These are phyloP conservation scores for Trichaptum fuscoviolaceum DNA, from an alignment of 768 basidiomycete species.

Conservation along the genomic window DNA sequence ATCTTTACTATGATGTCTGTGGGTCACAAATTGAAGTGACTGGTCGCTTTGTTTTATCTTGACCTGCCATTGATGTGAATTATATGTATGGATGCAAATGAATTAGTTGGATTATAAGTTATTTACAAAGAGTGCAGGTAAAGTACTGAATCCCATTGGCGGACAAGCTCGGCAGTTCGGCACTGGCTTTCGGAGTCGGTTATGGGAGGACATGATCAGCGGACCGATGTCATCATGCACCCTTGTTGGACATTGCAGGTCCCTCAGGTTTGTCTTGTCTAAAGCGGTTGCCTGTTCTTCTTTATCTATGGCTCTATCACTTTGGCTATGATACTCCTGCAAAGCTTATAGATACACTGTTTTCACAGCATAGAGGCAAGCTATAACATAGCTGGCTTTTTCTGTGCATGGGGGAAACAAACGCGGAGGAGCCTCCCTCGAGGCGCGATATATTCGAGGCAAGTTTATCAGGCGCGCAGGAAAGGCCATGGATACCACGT, in stretches of 20 bases:
- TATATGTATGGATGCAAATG: too few relatives aligned
- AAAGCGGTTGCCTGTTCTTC: neutral
- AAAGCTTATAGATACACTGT: neutral
- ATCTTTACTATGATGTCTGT: neutral
- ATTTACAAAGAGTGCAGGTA: neutral
- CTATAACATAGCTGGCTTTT: neutral
- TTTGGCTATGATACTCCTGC: neutral
- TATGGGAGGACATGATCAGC: neutral
- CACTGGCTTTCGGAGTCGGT: neutral
- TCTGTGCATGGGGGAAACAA: neutral
- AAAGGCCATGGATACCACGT: slow-evolving; percentile 52
- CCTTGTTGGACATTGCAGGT: neutral
- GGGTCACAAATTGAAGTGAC: too few relatives aligned
- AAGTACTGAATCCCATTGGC: neutral
- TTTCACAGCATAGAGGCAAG: neutral
- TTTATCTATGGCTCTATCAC: neutral
- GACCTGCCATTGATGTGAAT: too few relatives aligned
- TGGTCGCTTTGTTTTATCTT: too few relatives aligned
- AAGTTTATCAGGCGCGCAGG: slow-evolving; percentile 45
- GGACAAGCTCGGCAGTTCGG: neutral
- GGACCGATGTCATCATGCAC: neutral
- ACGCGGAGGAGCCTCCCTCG: slow-evolving; percentile 13
- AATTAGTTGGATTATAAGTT: too few relatives aligned
- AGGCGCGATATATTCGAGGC: slow-evolving; percentile 50
- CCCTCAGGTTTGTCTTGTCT: neutral